Conservation (phyloP, 352 stramenopile species). For the Pythium plurisporium region DNA sequence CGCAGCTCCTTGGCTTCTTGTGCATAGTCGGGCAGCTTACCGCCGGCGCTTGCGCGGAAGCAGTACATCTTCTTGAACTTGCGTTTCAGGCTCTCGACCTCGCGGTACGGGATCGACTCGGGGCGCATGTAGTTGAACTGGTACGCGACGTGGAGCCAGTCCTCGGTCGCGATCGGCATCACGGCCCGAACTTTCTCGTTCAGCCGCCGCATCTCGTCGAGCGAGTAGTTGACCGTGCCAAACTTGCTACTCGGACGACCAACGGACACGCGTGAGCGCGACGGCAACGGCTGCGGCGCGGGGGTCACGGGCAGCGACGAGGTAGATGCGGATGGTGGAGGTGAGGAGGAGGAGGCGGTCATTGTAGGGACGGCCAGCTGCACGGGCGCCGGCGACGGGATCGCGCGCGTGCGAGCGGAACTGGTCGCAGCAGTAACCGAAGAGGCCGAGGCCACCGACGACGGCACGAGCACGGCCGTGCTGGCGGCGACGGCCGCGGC, state of each 20-base stretch:
- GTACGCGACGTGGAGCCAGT: constrained; percentile 64
- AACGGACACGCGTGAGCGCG: not conserved
- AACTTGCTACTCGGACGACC: constrained; percentile 54
- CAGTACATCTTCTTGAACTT: constrained; percentile 80
- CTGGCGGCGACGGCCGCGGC: constrained; percentile 12
- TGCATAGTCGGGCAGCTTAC: constrained; percentile 40
- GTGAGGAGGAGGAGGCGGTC: no score
- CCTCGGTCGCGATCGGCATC: constrained; percentile 40
- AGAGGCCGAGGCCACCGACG: not conserved
- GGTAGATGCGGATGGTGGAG: not conserved
- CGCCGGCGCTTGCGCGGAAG: constrained; percentile 17
- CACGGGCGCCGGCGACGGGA: not conserved
- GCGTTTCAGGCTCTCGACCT: constrained; percentile 60
- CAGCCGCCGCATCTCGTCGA: constrained; percentile 61
- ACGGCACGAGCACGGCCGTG: constrained; percentile 3
- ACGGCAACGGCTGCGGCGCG: not conserved
- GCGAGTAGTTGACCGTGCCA: constrained; percentile 62
- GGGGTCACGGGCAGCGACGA: not conserved
- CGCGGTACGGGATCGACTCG: constrained; percentile 55
- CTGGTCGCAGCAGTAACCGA: not conserved
- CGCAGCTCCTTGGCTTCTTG: constrained; percentile 51
- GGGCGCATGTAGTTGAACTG: constrained; percentile 63
- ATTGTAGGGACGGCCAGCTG: no score
- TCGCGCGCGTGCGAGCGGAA: not conserved
- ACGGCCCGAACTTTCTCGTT: constrained; percentile 55